phyloP scores from a whole-genome alignment of 176 grass and related monocot species.

The Cymbopogon citratus region DNA sequence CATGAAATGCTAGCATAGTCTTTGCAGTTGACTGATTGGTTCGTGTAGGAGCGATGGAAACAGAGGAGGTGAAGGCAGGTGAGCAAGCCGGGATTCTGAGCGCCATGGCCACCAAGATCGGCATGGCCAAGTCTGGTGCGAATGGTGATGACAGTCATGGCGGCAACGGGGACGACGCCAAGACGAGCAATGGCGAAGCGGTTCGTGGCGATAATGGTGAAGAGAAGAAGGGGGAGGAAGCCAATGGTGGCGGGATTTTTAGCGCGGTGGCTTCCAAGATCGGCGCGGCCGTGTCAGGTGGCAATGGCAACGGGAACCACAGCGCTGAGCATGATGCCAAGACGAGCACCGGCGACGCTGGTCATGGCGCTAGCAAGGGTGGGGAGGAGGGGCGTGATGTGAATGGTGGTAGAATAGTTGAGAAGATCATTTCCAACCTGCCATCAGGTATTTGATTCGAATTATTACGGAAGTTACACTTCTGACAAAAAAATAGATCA shows the following conservation, averaged over 20 bases:
- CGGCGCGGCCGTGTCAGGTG: constrained; percentile 27
- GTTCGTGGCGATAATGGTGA: background rate
- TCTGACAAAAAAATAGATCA: background rate
- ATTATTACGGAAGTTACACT: background rate
- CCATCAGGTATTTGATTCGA: constrained; percentile 15
- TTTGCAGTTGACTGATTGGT: background rate
- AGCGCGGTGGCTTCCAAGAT: constrained; percentile 39
- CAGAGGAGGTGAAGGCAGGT: constrained; percentile 17
- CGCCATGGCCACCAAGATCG: constrained; percentile 38
- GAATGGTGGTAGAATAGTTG: constrained; percentile 20
- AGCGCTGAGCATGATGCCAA: constrained; percentile 5
- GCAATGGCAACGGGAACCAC: background rate
- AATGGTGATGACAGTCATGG: constrained; percentile 1
- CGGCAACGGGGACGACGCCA: background rate
- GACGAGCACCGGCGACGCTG: background rate
- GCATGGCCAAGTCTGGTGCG: constrained; percentile 25
- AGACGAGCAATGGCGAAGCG: constrained; percentile 17
- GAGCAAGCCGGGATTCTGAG: constrained; percentile 32
- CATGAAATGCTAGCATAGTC: background rate
- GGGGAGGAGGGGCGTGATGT: background rate
- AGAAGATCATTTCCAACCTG: constrained; percentile 34
- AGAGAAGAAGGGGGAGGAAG: background rate
- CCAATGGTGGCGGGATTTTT: constrained; percentile 28
- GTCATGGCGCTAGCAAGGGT: background rate
- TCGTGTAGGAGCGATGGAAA: background rate